These are phyloP conservation scores for Acacia pycnantha DNA, from an alignment of 331 rosid species.

Conservation along the genomic window DNA sequence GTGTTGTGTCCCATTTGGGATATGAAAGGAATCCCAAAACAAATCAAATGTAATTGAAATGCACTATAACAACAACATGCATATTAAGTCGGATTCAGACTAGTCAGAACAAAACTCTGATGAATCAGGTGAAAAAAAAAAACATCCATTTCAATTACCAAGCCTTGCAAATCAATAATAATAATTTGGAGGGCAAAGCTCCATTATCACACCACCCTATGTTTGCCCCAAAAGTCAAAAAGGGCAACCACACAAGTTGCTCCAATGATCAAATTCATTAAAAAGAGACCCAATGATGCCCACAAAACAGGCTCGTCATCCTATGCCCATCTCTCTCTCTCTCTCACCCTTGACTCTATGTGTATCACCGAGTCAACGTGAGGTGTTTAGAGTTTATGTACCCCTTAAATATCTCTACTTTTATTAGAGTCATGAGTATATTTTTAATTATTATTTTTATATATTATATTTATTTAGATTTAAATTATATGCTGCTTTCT, in stretches of 20 bases:
- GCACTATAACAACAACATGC: background rate
- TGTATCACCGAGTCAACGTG: too few relatives aligned
- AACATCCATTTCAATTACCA: background rate
- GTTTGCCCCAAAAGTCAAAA: background rate
- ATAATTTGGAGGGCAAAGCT: background rate
- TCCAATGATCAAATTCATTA: background rate
- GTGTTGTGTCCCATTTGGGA: slow-evolving; percentile 32
- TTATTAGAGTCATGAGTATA: too few relatives aligned
- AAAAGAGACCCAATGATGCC: background rate
- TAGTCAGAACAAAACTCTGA: too few relatives aligned
- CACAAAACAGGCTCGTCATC: background rate
- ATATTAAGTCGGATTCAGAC: too few relatives aligned
- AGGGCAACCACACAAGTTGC: background rate
- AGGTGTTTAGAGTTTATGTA: too few relatives aligned
- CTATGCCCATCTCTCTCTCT: background rate
- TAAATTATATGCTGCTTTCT: too few relatives aligned
- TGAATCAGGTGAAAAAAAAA: too few relatives aligned
- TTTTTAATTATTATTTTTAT: too few relatives aligned
- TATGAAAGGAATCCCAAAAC: slow-evolving; percentile 33
- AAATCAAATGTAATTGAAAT: background rate
- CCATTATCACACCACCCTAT: background rate
- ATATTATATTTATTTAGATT: too few relatives aligned
- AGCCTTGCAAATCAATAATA: background rate
- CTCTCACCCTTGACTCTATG: background rate
- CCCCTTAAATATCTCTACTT: too few relatives aligned